These are phyloP conservation scores for Lactarius pseudohatsudake DNA, from an alignment of 768 basidiomycete species.

Conservation along the genomic window DNA sequence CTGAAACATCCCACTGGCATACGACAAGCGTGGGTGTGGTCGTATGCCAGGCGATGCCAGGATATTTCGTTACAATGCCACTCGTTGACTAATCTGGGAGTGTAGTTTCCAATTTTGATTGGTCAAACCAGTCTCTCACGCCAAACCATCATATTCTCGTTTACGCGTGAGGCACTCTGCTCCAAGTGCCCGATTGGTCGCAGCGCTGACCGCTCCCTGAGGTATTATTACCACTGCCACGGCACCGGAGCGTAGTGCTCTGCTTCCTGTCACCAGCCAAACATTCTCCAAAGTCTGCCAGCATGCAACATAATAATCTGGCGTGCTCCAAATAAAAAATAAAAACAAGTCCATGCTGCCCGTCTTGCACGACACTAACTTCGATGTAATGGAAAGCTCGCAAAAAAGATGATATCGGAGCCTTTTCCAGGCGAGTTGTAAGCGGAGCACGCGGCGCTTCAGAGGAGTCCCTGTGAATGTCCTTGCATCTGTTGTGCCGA, in stretches of 20 bases:
- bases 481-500: neutral
- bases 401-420: neutral
- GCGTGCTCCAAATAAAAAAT: neutral
- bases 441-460: neutral
- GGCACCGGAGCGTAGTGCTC: neutral
- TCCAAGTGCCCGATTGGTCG: neutral
- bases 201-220: neutral
- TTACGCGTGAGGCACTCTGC: neutral
- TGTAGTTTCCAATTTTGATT: conserved; percentile 2
- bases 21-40: conserved; percentile 6
- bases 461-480: neutral
- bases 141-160: neutral
- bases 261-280: neutral
- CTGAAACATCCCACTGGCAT: neutral
- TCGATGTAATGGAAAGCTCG: neutral
- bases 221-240: neutral
- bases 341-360: neutral
- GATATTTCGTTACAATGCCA: neutral
- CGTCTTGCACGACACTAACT: neutral
- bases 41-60: neutral
- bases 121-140: neutral
- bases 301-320: neutral
- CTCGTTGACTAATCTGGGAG: neutral
- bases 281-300: neutral
- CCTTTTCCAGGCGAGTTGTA: neutral